phyloP scores from a whole-genome alignment of 164 flowering plant genomes.

The Magnolia officinalis region DNA sequence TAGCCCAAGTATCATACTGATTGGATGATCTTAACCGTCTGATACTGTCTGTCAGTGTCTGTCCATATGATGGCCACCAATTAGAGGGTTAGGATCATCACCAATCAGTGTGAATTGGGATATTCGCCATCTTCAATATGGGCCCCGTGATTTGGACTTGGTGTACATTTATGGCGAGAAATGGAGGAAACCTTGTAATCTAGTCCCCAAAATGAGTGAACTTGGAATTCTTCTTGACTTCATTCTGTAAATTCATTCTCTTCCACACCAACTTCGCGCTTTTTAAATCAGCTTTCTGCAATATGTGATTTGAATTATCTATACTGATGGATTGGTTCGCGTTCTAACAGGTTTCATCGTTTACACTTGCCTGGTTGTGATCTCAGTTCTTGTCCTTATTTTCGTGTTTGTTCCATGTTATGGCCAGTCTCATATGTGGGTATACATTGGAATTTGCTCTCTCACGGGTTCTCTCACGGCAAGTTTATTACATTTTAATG shows the following conservation, averaged over 20 bases:
- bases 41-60: too few species aligned
- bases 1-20: too few species aligned
- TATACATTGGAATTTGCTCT: slow-evolving; percentile 89
- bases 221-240: background rate
- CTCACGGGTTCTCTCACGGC: slow-evolving; percentile 98
- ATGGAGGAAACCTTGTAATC: too few species aligned
- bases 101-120: too few species aligned
- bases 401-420: slow-evolving; percentile 53
- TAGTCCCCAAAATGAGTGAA: background rate
- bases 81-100: too few species aligned
- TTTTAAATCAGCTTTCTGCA: background rate
- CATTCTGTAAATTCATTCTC: background rate
- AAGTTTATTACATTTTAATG: slow-evolving; percentile 15
- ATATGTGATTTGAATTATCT: background rate
- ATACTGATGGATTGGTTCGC: background rate
- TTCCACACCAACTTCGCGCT: background rate
- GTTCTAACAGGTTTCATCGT: slow-evolving; percentile 66
- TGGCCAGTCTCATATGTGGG: slow-evolving; percentile 63
- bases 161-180: too few species aligned
- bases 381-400: slow-evolving; percentile 55
- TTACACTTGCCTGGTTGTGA: slow-evolving; percentile 46
- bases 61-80: too few species aligned
- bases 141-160: too few species aligned
- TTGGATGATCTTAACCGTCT: too few species aligned
- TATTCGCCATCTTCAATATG: too few species aligned